Evolutionary conservation across 352 stramenopile genomes (phyloP).

Genomic region (Lagenidium sp.): DNA sequence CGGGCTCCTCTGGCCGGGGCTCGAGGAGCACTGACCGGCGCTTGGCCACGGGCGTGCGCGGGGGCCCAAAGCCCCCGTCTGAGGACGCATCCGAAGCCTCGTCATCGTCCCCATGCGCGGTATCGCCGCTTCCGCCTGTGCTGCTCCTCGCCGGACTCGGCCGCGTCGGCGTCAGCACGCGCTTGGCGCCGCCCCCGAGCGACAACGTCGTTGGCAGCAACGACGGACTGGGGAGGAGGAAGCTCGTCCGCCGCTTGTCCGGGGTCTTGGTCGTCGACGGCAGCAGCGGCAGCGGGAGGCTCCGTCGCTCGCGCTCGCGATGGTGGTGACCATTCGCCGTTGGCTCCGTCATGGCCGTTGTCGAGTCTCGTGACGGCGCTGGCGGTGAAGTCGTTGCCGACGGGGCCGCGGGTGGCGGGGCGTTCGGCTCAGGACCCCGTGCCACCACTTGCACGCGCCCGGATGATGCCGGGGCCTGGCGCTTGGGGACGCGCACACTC

Average conservation of each 20-base stretch:
- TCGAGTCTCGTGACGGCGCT: background rate
- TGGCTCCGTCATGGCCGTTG: background rate
- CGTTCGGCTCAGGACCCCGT: too few species aligned
- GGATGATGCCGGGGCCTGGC: too few species aligned
- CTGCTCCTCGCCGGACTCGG: conserved; percentile 3
- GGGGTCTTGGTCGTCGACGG: conserved; percentile 13
- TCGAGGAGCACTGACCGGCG: too few species aligned
- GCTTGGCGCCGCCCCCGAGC: conserved; percentile 42
- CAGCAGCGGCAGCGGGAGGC: background rate
- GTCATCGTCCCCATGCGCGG: background rate
- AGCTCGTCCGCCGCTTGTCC: conserved; percentile 35
- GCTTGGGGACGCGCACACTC: too few species aligned
- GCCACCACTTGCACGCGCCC: background rate
- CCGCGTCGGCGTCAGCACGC: conserved; percentile 42
- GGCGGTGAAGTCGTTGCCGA: background rate
- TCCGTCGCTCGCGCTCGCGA: background rate
- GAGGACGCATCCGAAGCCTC: background rate
- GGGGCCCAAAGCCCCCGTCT: conserved; percentile 11
- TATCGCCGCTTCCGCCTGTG: background rate
- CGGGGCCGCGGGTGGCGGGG: too few species aligned
- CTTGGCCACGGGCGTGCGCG: too few species aligned
- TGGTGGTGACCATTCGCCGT: background rate
- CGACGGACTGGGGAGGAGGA: conserved; percentile 34
- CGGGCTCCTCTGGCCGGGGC: too few species aligned
- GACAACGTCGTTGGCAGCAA: conserved; percentile 28